These are phyloP conservation scores for Sporisorium scitamineum DNA, from an alignment of 1,284 basidiomycete species.

Conservation along the genomic window DNA sequence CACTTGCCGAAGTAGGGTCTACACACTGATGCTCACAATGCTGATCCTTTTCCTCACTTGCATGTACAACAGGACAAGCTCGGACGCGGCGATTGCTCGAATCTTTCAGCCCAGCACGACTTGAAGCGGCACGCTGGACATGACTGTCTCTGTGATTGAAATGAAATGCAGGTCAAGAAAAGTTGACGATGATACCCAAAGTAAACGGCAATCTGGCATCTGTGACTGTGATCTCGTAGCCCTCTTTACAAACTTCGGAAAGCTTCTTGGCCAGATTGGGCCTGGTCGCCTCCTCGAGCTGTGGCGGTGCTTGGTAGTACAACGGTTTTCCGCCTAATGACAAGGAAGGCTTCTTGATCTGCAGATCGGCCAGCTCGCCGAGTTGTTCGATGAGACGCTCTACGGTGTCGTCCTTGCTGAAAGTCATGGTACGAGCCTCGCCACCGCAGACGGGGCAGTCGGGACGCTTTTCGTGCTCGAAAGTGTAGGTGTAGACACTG, in stretches of 20 bases:
- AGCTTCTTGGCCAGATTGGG: slow-evolving; percentile 88
- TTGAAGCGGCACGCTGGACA: too few species aligned
- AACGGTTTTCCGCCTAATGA: slow-evolving; percentile 74
- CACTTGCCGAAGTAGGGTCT: not conserved
- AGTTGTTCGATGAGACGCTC: slow-evolving; percentile 57
- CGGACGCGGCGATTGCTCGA: slow-evolving; percentile 11
- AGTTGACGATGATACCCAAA: slow-evolving; percentile 31
- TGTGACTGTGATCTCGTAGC: slow-evolving; percentile 86
- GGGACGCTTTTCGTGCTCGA: slow-evolving; percentile 89
- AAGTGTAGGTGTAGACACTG: slow-evolving; percentile 96
- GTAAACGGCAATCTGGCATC: slow-evolving; percentile 85
- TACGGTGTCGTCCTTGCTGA: slow-evolving; percentile 33
- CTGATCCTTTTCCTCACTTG: not conserved
- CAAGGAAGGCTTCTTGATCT: slow-evolving; percentile 59
- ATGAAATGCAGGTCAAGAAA: slow-evolving; percentile 6
- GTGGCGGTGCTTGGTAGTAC: slow-evolving; percentile 91
- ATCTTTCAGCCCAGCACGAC: slow-evolving; percentile 8
- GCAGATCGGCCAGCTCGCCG: slow-evolving; percentile 59
- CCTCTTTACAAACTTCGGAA: slow-evolving; percentile 80
- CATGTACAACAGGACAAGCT: slow-evolving; percentile 18
- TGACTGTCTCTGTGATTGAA: not conserved
- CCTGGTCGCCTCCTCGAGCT: slow-evolving; percentile 86
- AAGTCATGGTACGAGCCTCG: slow-evolving; percentile 71
- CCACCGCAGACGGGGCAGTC: slow-evolving; percentile 99
- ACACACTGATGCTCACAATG: not conserved